phyloP scores from a whole-genome alignment of 2,329 filamentous ascomycete species.

The Arthrobotrys conoides region DNA sequence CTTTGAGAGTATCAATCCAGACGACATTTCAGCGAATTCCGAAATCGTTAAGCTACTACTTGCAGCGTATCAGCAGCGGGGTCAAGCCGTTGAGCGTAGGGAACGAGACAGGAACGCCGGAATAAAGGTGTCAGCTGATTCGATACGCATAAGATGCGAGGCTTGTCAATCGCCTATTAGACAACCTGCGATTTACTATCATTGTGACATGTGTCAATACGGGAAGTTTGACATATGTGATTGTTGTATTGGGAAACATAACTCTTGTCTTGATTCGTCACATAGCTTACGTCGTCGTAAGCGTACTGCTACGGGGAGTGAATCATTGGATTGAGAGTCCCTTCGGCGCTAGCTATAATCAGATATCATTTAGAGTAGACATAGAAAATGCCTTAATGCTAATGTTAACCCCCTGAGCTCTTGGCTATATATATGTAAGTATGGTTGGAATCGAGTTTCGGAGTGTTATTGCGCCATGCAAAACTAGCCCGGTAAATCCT shows the following conservation, averaged over 20 bases:
- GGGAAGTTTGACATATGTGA: slow-evolving; percentile 7
- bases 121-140: background rate
- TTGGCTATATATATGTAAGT: too few relatives aligned
- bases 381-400: too few relatives aligned
- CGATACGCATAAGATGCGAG: background rate
- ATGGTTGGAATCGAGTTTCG: too few relatives aligned
- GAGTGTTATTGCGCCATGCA: too few relatives aligned
- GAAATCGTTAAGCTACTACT: background rate
- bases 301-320: background rate
- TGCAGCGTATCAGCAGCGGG: background rate
- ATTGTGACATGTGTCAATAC: background rate
- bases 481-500: too few relatives aligned
- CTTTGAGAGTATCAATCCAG: background rate
- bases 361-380: too few relatives aligned
- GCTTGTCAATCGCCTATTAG: background rate
- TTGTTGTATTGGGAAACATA: background rate
- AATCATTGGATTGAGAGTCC: background rate
- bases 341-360: too few relatives aligned
- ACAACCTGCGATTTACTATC: background rate
- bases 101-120: background rate
- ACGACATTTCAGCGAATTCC: background rate
- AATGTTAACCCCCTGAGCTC: too few relatives aligned
- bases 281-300: background rate
- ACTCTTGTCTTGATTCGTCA: background rate
- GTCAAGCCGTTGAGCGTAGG: background rate